phyloP scores from a whole-genome alignment of 192 early-diverging fungal genomes.

The Backusella tuberculispora region DNA sequence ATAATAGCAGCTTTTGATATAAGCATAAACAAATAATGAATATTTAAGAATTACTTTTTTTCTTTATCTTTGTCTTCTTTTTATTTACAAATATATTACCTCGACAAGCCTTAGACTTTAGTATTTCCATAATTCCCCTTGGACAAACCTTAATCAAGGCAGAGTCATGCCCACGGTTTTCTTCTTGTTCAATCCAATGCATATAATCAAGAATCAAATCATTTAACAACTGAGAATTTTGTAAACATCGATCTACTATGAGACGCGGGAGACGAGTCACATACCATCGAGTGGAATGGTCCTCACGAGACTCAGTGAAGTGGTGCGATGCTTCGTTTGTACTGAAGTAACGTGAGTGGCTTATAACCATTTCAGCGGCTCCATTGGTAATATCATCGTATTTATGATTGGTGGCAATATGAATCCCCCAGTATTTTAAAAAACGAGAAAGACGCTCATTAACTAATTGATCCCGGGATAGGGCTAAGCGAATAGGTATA shows the following conservation, averaged over 20 bases:
- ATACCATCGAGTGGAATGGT: conserved; percentile 12
- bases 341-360: conserved; percentile 22
- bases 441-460: not conserved
- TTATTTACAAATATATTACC: conserved; percentile 28
- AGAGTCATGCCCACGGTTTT: conserved; percentile 19
- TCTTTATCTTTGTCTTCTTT: conserved; percentile 18
- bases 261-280: conserved; percentile 54
- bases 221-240: conserved; percentile 48
- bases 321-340: conserved; percentile 20
- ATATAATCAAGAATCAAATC: conserved; percentile 57
- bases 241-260: conserved; percentile 66
- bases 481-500: conserved; percentile 34
- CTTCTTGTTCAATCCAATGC: conserved; percentile 43
- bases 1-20: conserved; percentile 64
- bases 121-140: conserved; percentile 64
- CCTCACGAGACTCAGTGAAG: not conserved
- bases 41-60: not conserved
- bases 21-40: conserved; percentile 10
- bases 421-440: not conserved
- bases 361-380: not conserved
- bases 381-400: not conserved
- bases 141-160: conserved; percentile 53
- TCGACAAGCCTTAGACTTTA: conserved; percentile 78
- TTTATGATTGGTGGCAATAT: not conserved
- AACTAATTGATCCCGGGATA: conserved; percentile 9